Base-by-base conservation (phyloP, 1,284 basidiomycete genomes). In the Xerocomus nothofagi region DNA sequence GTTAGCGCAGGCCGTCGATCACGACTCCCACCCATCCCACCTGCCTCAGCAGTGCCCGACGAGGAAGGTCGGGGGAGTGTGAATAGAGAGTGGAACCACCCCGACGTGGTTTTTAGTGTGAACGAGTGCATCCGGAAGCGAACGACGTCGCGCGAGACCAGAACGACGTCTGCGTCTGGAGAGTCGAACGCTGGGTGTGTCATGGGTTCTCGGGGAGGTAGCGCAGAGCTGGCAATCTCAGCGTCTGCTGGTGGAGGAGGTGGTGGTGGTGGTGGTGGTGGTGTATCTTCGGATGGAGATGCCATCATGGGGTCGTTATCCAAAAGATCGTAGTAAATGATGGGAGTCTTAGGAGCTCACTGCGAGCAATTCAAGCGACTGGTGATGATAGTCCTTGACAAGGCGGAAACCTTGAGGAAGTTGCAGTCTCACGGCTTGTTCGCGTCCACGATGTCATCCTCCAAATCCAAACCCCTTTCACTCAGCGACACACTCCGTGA, bases 401-500 rank as follows among this genome's bases (percentile, higher is more conserved):
- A 11, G 18, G 17, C n/a, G n/a, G n/a, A n/a, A n/a, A n/a, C n/a
- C n/a, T n/a, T n/a, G n/a, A n/a, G n/a, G n/a, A n/a, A n/a, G n/a
- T n/a, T n/a, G n/a, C n/a, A n/a, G n/a, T n/a, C n/a, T n/a, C n/a
- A 26, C 29, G n/a, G 15, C 39, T 37, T 31, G 24, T 39, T 34
- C 33, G 0, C 8, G 29, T 41, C 34, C 44, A 51, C 50, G 27
- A 72, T 72, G 71, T 51, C 69, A 21, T 49, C 68, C 30, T 65
- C 68, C 20, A 78, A 73, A 55, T 38, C 70, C 24, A 80, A 80
- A 56, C 76, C 81, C 10, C 72, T 90, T 23, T 71, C 82, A 7
- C 72, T 88, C 38, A 68, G 74, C 49, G 75, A 80, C 51, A 82
- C 80, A 3, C 73, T 89, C 34, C 81, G 78, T n/a, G 88, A 90